Evolutionary conservation across 2,329 filamentous ascomycete genomes (phyloP).

Genomic region (Colletotrichum noveboracense): DNA sequence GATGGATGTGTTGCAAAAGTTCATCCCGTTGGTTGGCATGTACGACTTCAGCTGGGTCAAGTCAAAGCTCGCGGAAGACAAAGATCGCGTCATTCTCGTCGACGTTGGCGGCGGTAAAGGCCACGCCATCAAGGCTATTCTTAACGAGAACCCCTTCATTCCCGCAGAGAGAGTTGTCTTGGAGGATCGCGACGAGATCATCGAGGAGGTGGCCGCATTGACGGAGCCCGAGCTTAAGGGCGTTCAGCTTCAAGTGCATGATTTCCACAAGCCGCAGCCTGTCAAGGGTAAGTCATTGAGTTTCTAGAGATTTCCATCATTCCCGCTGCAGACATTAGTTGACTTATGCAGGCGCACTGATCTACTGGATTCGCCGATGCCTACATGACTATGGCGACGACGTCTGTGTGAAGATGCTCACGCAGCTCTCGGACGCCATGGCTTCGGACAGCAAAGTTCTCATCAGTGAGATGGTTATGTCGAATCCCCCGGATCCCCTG

Average conservation of each 20-base stretch:
- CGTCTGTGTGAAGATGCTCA: conserved; percentile 33
- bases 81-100: conserved; percentile 29
- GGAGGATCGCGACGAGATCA: conserved; percentile 25
- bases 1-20: conserved; percentile 30
- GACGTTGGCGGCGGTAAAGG: conserved; percentile 39
- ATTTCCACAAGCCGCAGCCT: conserved; percentile 26
- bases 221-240: neutral
- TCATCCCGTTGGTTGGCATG: conserved; percentile 27
- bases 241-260: neutral
- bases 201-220: neutral
- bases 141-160: conserved; percentile 8
- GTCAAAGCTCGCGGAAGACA: neutral
- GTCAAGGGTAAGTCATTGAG: conserved; percentile 11
- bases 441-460: conserved; percentile 35
- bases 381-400: conserved; percentile 43
- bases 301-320: neutral
- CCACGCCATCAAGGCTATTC: conserved; percentile 25
- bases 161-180: conserved; percentile 12
- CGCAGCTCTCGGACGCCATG: conserved; percentile 33
- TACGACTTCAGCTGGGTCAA: conserved; percentile 37
- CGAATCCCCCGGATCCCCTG: conserved; percentile 26
- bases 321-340: neutral
- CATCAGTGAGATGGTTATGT: conserved; percentile 34
- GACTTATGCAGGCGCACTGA: conserved; percentile 31
- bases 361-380: conserved; percentile 40